Base-by-base conservation (phyloP, 2,329 filamentous ascomycete species). In the Dichotomopilus funicola region DNA sequence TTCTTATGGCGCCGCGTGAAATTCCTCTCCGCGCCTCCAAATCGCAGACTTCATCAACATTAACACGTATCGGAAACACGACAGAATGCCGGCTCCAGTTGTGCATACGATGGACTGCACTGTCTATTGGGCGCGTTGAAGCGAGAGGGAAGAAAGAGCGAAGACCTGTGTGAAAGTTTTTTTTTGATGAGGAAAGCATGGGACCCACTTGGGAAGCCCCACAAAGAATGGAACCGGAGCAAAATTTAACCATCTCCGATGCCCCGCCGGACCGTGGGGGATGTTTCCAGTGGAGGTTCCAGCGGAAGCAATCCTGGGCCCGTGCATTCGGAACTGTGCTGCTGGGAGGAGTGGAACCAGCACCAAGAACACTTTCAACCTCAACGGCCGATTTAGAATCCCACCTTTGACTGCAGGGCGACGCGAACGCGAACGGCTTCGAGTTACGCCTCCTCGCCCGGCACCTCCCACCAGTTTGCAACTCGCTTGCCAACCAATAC, bases 41-140 rank as follows among this genome's bases (percentile, higher is more conserved):
- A 85, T 79, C 79, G 80, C 79, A 74, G 71, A 66, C 66, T 73
- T 73, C 80, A 85, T 79, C 84, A 86, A 88, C 72, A 73, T 74
- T 74, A 67, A 74, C 75, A 77, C 78, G 70, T 66, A 72, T 73
- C 73, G 73, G 75, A 69, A 62, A 67, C 77, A 35, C 75, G 75
- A 78, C 87, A 91, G 83, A 88, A 91, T 79, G 87, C 75, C 78
- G 76, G 72, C 54, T 68, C 73, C 76, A 71, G 72, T 76, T 71
- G 76, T 77, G 76, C 73, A 71, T 71, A 76, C 80, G 78, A 83
- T 85, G 85, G 79, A 79, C 81, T 87, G 88, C 83, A 91, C 88
- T 92, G 88, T 92, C 89, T 91, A 76, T 76, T 78, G 85, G 86
- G 79, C 81, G 87, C 86, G 85, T 87, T 82, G 76, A 65, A 70